These are phyloP conservation scores for Kwoniella pini DNA, from an alignment of 768 basidiomycete species.

Conservation along the genomic window DNA sequence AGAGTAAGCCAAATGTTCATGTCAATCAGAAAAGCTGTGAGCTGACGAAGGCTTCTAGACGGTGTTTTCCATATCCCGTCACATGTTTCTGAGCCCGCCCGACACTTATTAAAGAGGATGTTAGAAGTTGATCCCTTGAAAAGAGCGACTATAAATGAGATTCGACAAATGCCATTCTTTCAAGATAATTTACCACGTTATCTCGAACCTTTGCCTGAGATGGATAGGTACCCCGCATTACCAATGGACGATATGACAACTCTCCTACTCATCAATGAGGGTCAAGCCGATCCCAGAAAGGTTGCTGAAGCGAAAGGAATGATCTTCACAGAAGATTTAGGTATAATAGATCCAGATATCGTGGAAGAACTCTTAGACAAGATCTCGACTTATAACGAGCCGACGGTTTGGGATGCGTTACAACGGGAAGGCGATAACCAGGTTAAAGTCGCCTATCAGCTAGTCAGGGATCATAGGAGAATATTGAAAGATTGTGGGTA, in stretches of 20 bases:
- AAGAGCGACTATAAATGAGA: conserved; percentile 89
- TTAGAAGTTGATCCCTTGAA: conserved; percentile 91
- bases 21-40: not conserved
- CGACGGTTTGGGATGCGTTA: conserved; percentile 84
- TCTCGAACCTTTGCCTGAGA: conserved; percentile 71
- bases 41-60: conserved; percentile 58
- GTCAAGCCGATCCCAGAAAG: conserved; percentile 45
- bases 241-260: conserved; percentile 45
- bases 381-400: conserved; percentile 73
- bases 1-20: conserved; percentile 57
- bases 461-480: conserved; percentile 82
- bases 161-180: conserved; percentile 88
- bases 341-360: conserved; percentile 86
- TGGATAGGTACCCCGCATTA: conserved; percentile 46
- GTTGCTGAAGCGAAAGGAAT: conserved; percentile 50
- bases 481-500: conserved; percentile 79
- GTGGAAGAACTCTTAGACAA: conserved; percentile 75
- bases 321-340: conserved; percentile 80
- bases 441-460: conserved; percentile 94
- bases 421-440: conserved; percentile 86
- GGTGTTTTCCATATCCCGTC: conserved; percentile 82
- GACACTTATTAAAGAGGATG: conserved; percentile 79
- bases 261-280: conserved; percentile 44
- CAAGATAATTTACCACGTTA: conserved; percentile 80
- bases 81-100: conserved; percentile 76